Evolutionary conservation across 495 filamentous ascomycete genomes (phyloP), one percentile per base, ranked within the genome.

Genomic region (Penicillium simplicissimum): DNA sequence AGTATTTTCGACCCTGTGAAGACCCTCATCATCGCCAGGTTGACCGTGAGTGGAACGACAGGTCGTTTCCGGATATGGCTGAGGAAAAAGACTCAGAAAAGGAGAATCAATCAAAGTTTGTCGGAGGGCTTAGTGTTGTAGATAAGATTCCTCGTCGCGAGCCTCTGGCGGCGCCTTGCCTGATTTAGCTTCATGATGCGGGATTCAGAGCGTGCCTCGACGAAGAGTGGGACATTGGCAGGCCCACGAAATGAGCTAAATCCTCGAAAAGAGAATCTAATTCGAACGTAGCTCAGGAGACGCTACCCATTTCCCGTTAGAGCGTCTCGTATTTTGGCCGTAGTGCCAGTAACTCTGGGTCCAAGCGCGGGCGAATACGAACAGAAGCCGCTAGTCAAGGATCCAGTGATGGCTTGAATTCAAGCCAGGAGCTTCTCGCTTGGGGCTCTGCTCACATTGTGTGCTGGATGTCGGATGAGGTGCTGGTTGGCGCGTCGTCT

Each of bases 291-390:
- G 7, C 14, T 9, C 17, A 31, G 14, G 23, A 15, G 17, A 25
- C 33, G 31, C 34, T 40, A 55, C n/a, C 52, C 28, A 51, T 31
- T 23, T 35, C 9, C 23, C 4, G 25, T n/a, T 23, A 53, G 17
- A 13, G 17, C n/a, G 3, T 42, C 61, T 63, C 61, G 61, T 63
- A 63, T 63, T 56, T 23, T n/a, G 17, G 31, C 17, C 31, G 9
- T 51, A 14, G 14, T 21, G 53, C n/a, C 5, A 14, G 19, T 13
- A 15, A 40, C 11, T 31, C 17, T 55, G 55, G 56, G 40, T 43
- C 56, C 23, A 23, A 59, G 33, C 40, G 42, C 15, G 56, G 42
- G 40, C 43, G 56, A 59, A 63, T 63, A 63, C 61, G 61, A 60
- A 54, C 35, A 13, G 13, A 38, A 55, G 40, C 58, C 58, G 23